Conservation (phyloP, 192 early-diverging fungal species). For the Pilaira anomala region DNA sequence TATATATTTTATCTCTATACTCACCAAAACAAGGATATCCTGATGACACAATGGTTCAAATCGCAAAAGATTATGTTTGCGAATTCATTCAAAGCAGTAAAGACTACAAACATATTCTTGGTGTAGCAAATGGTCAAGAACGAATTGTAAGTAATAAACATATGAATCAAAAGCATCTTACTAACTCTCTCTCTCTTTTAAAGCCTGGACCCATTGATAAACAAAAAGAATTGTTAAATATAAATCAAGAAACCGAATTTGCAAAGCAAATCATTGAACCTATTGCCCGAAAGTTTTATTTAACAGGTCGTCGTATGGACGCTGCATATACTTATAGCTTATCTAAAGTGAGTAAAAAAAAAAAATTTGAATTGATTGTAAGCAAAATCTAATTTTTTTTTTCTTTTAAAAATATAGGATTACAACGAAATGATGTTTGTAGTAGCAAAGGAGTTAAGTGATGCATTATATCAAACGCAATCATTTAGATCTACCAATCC, state of each 20-base stretch:
- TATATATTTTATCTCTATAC: slow-evolving; percentile 58
- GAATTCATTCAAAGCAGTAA: slow-evolving; percentile 60
- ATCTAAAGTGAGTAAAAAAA: slow-evolving; percentile 46
- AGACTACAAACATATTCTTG: slow-evolving; percentile 58
- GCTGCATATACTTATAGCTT: slow-evolving; percentile 76
- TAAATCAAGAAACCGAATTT: slow-evolving; percentile 58
- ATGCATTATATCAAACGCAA: slow-evolving; percentile 14
- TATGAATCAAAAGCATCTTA: neutral
- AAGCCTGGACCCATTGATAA: slow-evolving; percentile 65
- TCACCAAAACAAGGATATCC: slow-evolving; percentile 33
- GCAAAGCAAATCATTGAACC: slow-evolving; percentile 59
- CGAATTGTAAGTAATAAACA: slow-evolving; percentile 43
- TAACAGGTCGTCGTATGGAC: slow-evolving; percentile 67
- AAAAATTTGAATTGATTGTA: slow-evolving; percentile 4
- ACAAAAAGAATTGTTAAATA: slow-evolving; percentile 59
- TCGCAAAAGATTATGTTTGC: slow-evolving; percentile 51
- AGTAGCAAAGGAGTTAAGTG: slow-evolving; percentile 29
- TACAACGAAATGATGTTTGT: slow-evolving; percentile 25
- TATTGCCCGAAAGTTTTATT: slow-evolving; percentile 68
- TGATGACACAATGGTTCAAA: slow-evolving; percentile 46
- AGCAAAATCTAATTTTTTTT: neutral
- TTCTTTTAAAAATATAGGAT: slow-evolving; percentile 25
- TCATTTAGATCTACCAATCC: neutral
- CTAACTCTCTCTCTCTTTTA: neutral
- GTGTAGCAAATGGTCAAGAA: slow-evolving; percentile 36